These are phyloP conservation scores for Pseudovirgaria hyperparasitica DNA, from an alignment of 2,329 filamentous ascomycete species.

Conservation along the genomic window DNA sequence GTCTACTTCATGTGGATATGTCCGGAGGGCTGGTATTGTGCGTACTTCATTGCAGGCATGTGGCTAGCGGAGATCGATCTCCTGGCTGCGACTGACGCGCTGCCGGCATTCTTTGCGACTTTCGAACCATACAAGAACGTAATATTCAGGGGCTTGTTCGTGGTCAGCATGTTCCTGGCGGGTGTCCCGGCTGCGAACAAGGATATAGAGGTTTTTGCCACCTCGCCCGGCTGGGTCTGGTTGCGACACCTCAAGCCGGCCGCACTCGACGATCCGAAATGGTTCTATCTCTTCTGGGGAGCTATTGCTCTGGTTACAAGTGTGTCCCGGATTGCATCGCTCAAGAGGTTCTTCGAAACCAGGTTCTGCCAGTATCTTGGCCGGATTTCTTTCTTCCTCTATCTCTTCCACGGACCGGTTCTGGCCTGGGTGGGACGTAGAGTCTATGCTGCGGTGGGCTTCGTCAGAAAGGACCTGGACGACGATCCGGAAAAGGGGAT, in stretches of 20 bases:
- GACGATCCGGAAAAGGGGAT: too few relatives aligned
- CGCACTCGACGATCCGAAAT: constrained; percentile 54
- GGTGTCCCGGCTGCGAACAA: constrained; percentile 44
- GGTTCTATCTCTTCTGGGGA: constrained; percentile 55
- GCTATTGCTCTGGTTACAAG: constrained; percentile 43
- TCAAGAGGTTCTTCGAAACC: constrained; percentile 35
- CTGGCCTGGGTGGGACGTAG: constrained; percentile 36
- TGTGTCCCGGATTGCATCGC: constrained; percentile 42
- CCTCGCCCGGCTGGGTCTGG: constrained; percentile 49
- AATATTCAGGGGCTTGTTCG: constrained; percentile 26
- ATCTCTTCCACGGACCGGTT: constrained; percentile 44
- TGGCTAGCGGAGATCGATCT: constrained; percentile 24
- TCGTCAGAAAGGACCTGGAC: constrained; percentile 35
- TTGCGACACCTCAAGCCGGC: constrained; percentile 49
- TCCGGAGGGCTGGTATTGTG: constrained; percentile 50
- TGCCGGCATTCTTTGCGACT: constrained; percentile 29
- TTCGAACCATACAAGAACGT: constrained; percentile 39
- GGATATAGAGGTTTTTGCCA: constrained; percentile 36
- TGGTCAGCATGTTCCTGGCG: constrained; percentile 43
- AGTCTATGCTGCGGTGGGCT: constrained; percentile 50
- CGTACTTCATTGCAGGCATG: constrained; percentile 23
- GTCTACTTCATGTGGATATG: constrained; percentile 57
- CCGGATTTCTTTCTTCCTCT: constrained; percentile 44
- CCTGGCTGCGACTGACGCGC: constrained; percentile 14
- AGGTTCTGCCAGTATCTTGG: constrained; percentile 42